phyloP scores from a whole-genome alignment of 257 asterid species.

The Salvia splendens region DNA sequence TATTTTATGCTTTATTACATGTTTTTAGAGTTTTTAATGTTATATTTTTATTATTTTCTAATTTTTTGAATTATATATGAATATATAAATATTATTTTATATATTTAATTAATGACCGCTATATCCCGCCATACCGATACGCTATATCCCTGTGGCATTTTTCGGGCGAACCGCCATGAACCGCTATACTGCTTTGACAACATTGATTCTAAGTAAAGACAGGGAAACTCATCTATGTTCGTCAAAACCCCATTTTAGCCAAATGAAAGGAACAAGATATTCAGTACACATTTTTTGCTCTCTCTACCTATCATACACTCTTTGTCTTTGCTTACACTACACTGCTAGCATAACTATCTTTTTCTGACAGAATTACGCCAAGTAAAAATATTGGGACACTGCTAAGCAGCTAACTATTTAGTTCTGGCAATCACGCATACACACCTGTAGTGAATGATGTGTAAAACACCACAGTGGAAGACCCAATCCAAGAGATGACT shows the following conservation, averaged over 20 bases:
- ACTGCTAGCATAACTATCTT: constrained; percentile 2
- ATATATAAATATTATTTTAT: too few relatives aligned
- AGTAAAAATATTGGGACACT: not conserved
- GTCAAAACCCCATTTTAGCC: not conserved
- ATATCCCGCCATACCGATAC: too few relatives aligned
- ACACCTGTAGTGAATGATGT: not conserved
- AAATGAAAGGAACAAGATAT: not conserved
- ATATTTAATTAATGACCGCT: too few relatives aligned
- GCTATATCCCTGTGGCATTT: too few relatives aligned
- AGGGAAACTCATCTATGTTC: not conserved
- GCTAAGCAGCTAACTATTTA: not conserved
- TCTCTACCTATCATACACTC: not conserved
- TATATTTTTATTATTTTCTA: too few relatives aligned
- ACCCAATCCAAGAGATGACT: constrained; percentile 19
- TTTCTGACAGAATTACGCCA: not conserved
- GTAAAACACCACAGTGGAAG: not conserved
- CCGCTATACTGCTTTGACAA: too few relatives aligned
- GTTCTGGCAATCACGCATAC: not conserved
- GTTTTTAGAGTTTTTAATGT: too few relatives aligned
- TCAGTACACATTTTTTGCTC: not conserved
- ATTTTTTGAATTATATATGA: too few relatives aligned
- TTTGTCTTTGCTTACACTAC: not conserved
- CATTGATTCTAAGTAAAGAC: not conserved
- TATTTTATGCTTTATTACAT: too few relatives aligned
- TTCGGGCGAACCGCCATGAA: too few relatives aligned